Conservation (phyloP, 768 basidiomycete genomes). For the Collybia sordida region DNA sequence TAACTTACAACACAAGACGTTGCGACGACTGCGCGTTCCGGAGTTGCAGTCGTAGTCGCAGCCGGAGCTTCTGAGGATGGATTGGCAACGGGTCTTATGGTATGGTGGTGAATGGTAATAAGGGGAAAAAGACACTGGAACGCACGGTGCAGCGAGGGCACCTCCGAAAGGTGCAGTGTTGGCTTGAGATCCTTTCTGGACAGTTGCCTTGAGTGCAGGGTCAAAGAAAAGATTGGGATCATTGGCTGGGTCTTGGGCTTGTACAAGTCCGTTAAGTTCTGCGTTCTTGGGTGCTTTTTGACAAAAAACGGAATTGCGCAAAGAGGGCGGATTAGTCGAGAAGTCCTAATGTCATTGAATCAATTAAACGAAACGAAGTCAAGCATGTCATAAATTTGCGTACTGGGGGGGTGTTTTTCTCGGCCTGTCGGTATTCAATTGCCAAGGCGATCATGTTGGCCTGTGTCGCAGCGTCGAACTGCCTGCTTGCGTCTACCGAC, state of each 20-base stretch:
- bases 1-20: slow-evolving; percentile 11
- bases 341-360: slow-evolving; percentile 41
- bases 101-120: not conserved
- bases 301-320: slow-evolving; percentile 59
- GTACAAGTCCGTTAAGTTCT: slow-evolving; percentile 47
- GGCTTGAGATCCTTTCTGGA: slow-evolving; percentile 45
- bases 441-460: slow-evolving; percentile 53
- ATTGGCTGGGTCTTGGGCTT: slow-evolving; percentile 53
- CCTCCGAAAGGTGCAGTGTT: slow-evolving; percentile 48
- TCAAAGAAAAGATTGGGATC: slow-evolving; percentile 54
- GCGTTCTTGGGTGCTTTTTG: slow-evolving; percentile 50
- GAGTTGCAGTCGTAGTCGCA: slow-evolving; percentile 11
- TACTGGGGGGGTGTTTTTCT: slow-evolving; percentile 63
- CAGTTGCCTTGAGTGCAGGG: slow-evolving; percentile 37
- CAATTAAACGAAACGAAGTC: not conserved
- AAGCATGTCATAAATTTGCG: slow-evolving; percentile 8
- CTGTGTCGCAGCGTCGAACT: slow-evolving; percentile 51
- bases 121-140: not conserved
- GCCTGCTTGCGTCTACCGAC: slow-evolving; percentile 45
- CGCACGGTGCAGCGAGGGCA: slow-evolving; percentile 17
- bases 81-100: not conserved
- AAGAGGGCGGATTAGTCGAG: slow-evolving; percentile 46
- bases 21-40: slow-evolving; percentile 12
- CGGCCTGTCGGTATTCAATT: slow-evolving; percentile 50
- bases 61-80: not conserved